phyloP scores from a whole-genome alignment of 306 rosid species.

The Pyrus communis region DNA sequence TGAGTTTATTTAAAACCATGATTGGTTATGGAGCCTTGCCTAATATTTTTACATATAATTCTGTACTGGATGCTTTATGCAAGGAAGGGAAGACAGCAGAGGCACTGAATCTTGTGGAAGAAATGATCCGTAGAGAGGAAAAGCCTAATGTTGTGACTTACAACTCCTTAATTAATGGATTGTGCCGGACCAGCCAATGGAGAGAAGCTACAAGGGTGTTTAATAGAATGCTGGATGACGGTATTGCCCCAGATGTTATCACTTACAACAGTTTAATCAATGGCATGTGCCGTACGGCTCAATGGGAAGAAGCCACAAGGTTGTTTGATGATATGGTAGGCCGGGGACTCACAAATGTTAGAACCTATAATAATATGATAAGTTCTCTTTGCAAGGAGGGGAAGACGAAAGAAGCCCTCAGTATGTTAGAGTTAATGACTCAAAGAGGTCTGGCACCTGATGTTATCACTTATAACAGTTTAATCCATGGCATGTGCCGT shows the following conservation, averaged over 20 bases:
- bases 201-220: neutral
- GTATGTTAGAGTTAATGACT: neutral
- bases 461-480: neutral
- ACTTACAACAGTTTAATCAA: neutral
- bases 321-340: neutral
- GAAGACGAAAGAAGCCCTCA: neutral
- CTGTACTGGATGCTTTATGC: too few species aligned
- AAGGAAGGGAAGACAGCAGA: too few species aligned
- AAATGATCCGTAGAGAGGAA: neutral
- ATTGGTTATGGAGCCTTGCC: too few species aligned
- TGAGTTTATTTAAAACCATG: too few species aligned
- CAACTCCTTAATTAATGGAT: neutral
- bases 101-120: neutral
- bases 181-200: neutral
- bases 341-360: neutral
- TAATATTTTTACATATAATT: too few species aligned
- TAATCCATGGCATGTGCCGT: neutral
- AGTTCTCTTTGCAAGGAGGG: neutral
- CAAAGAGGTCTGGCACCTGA: neutral
- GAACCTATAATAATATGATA: neutral
- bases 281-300: neutral
- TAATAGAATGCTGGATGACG: neutral
- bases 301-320: neutral
- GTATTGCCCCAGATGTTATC: neutral
- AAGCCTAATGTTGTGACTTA: neutral